Conservation (phyloP, 306 rosid genomes). For the Elaeagnus macrophylla region DNA sequence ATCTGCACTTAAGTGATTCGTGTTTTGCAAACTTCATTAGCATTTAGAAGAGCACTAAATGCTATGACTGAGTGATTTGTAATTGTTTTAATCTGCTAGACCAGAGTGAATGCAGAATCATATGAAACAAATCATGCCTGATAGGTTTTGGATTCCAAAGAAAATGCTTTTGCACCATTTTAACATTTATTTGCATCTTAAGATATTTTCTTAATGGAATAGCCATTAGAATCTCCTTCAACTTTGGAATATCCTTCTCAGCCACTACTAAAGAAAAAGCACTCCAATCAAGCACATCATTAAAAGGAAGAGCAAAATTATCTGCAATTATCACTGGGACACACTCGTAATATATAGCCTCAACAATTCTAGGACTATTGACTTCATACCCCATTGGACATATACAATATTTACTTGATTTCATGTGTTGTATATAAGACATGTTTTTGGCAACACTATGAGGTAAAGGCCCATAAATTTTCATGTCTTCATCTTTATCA, state of each 20-base stretch:
- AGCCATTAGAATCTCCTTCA: constrained; percentile 77
- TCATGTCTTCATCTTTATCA: constrained; percentile 72
- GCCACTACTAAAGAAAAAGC: constrained; percentile 75
- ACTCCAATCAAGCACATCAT: constrained; percentile 81
- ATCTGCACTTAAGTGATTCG: too few species aligned
- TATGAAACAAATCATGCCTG: constrained; percentile 80
- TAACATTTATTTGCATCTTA: constrained; percentile 72
- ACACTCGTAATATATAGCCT: constrained; percentile 90
- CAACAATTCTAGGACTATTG: constrained; percentile 94
- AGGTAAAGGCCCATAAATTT: constrained; percentile 76
- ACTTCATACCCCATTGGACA: constrained; percentile 98
- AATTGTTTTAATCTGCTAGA: constrained; percentile 50
- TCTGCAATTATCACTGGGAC: constrained; percentile 92
- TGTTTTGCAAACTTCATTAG: too few species aligned
- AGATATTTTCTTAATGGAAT: constrained; percentile 67
- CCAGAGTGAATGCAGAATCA: constrained; percentile 96
- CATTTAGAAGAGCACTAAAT: too few species aligned
- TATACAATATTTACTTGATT: constrained; percentile 78
- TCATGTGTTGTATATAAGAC: constrained; percentile 91
- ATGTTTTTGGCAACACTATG: constrained; percentile 54
- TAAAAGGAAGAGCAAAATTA: constrained; percentile 76
- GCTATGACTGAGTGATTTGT: constrained; percentile 29
- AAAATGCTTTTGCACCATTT: constrained; percentile 91
- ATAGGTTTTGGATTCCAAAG: constrained; percentile 80
- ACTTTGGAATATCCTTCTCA: constrained; percentile 76